Evolutionary conservation across 306 rosid species (phyloP).

Genomic region (Sphenostylis stenocarpa): DNA sequence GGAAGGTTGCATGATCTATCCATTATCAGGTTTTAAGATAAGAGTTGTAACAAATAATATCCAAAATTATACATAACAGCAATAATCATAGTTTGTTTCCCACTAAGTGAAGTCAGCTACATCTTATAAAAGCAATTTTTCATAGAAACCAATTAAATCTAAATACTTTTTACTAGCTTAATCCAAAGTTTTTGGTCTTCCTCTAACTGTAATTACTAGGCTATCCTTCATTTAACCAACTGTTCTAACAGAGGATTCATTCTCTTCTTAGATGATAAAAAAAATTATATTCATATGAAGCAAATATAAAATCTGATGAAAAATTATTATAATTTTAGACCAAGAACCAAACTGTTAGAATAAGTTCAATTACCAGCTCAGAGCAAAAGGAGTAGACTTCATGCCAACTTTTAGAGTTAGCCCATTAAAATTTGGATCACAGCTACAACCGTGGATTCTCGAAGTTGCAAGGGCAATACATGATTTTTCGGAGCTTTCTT

Average conservation of each 20-base stretch:
- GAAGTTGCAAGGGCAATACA: constrained; percentile 41
- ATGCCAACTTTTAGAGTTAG: constrained; percentile 35
- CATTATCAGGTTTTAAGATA: background rate
- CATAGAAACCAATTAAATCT: background rate
- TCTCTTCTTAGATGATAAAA: background rate
- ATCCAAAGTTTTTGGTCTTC: background rate
- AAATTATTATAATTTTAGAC: background rate
- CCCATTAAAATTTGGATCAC: constrained; percentile 38
- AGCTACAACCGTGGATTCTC: constrained; percentile 42
- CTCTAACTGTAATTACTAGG: background rate
- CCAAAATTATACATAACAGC: background rate
- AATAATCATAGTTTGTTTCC: background rate
- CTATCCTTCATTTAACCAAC: constrained; percentile 8
- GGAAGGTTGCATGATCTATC: constrained; percentile 13
- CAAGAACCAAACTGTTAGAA: background rate
- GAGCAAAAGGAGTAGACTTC: constrained; percentile 47
- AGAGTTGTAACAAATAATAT: background rate
- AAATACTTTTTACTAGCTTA: background rate
- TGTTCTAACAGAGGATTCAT: background rate
- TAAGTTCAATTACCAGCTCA: constrained; percentile 43
- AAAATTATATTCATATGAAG: constrained; percentile 5
- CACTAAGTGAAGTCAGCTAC: background rate
- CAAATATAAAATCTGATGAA: background rate
- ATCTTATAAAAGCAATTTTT: too few species aligned
- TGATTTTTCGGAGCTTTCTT: constrained; percentile 37